Evolutionary conservation across 2,329 filamentous ascomycete genomes (phyloP), one percentile per base, ranked within the genome.

Genomic region (Fusarium nanum): DNA sequence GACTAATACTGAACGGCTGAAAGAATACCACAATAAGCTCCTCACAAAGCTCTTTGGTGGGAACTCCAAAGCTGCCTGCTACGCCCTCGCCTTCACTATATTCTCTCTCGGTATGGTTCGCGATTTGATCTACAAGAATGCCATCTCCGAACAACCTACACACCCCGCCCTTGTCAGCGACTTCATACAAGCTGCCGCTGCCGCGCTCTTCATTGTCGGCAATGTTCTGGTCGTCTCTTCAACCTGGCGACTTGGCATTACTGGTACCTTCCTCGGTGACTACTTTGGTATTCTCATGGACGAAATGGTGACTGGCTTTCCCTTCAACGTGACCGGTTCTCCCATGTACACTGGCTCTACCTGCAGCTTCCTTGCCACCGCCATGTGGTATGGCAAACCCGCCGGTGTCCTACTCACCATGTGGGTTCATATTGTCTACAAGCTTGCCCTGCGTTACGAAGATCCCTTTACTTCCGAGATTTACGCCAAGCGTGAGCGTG

Each of bases 221-320:
- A 98, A 97, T 80, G 81, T 92, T 54, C 89, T 99, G 37, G 96
- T 99, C 52, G 76, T 98, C 53, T 91, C 91, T 34, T 96, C 92
- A 66, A 98, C 97, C 82, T 98, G 90, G 89, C 92, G 91, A 34
- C 89, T 99, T 42, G 96, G 96, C 61, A 89, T 99, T 76, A 98
- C 94, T 1, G 96, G 96, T 68, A 99, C 96, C 40, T 99, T 98
- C 79, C 86, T 99, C 37, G 96, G 96, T 74, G 96, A 99, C 84
- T 99, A 99, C 86, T 99, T 98, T 79, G 96, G 96, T 74, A 98
- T 98, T 79, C 86, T 99, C 72, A 97, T 98, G 94, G 95, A 98
- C 78, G 84, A 91, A 73, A 95, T 95, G 76, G 94, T 99, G 55
- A 97, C 94, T 14, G 92, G 93, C 16, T 99, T 99, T 79, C 96